Percentiles rank a stretch among this genome's conserved stretches.
Evolutionary conservation across 768 basidiomycete genomes (phyloP).

Genomic region (Postia placenta): DNA sequence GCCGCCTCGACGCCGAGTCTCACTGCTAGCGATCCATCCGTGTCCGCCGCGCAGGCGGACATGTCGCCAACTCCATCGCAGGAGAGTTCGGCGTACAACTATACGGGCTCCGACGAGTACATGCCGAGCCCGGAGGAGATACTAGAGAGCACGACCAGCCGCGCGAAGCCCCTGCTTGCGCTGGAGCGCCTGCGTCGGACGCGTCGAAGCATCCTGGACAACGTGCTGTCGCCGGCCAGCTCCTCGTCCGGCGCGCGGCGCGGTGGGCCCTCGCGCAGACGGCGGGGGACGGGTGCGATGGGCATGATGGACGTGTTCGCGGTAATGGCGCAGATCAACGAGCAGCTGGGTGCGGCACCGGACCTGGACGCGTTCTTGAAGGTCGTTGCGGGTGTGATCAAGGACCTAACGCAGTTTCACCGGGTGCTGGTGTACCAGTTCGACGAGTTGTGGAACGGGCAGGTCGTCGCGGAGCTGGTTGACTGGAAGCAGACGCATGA

Average conservation of each 20-base stretch:
- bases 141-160: constrained; percentile 64
- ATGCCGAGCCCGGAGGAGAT: constrained; percentile 50
- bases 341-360: constrained; percentile 62
- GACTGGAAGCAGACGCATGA: constrained; percentile 74
- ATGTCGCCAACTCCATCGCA: constrained; percentile 7
- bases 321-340: constrained; percentile 73
- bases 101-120: constrained; percentile 31
- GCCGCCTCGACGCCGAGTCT: constrained; percentile 9
- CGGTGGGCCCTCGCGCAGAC: constrained; percentile 11
- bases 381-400: constrained; percentile 64
- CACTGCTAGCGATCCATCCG: constrained; percentile 3
- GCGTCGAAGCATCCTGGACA: constrained; percentile 16
- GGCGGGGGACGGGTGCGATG: constrained; percentile 21
- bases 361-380: constrained; percentile 68
- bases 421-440: constrained; percentile 80
- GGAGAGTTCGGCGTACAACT: constrained; percentile 6
- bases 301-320: constrained; percentile 80
- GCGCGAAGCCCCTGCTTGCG: constrained; percentile 62
- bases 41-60: not conserved
- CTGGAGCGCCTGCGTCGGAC: constrained; percentile 60
- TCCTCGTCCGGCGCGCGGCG: not conserved
- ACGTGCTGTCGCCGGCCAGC: not conserved
- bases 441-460: constrained; percentile 74
- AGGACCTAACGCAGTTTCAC: constrained; percentile 79
- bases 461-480: constrained; percentile 73